These are phyloP conservation scores for Cryptococcus sp. DNA, from an alignment of 1,284 basidiomycete genomes.

Conservation along the genomic window DNA sequence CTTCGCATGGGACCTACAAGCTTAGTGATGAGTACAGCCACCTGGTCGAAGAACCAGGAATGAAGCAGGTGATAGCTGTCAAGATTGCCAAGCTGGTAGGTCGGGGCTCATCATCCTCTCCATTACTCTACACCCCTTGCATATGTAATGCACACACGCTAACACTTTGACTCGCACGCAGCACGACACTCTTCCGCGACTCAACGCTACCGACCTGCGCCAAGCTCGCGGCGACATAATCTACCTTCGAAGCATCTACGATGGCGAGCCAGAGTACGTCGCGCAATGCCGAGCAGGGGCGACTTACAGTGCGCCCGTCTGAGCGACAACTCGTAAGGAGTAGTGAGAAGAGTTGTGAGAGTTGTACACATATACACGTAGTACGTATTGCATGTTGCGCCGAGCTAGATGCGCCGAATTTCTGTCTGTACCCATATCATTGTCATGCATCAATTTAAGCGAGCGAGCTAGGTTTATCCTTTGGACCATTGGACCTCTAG, in stretches of 20 bases:
- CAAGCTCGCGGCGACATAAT: constrained; percentile 20
- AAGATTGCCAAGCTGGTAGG: constrained; percentile 15
- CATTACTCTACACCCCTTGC: background rate
- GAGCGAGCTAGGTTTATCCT: too few relatives aligned
- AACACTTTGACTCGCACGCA: background rate
- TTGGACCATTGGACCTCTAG: too few relatives aligned
- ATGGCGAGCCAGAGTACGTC: constrained; percentile 5
- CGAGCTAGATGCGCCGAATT: too few relatives aligned
- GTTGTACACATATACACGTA: too few relatives aligned
- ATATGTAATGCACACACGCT: background rate
- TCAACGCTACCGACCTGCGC: constrained; percentile 4
- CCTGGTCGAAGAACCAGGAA: constrained; percentile 15
- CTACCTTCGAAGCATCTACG: constrained; percentile 7
- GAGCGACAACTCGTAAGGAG: too few relatives aligned
- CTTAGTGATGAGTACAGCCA: constrained; percentile 5
- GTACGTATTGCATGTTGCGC: too few relatives aligned
- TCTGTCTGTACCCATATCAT: too few relatives aligned
- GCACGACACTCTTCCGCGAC: constrained; percentile 17
- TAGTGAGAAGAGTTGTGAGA: too few relatives aligned
- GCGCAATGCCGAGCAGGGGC: constrained; percentile 13
- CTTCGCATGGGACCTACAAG: background rate
- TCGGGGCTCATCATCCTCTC: background rate
- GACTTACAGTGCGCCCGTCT: constrained; percentile 5
- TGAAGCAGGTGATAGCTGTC: constrained; percentile 12
- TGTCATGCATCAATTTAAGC: too few relatives aligned